These are phyloP conservation scores for Dryas drummondii DNA, from an alignment of 306 rosid species.

Conservation along the genomic window DNA sequence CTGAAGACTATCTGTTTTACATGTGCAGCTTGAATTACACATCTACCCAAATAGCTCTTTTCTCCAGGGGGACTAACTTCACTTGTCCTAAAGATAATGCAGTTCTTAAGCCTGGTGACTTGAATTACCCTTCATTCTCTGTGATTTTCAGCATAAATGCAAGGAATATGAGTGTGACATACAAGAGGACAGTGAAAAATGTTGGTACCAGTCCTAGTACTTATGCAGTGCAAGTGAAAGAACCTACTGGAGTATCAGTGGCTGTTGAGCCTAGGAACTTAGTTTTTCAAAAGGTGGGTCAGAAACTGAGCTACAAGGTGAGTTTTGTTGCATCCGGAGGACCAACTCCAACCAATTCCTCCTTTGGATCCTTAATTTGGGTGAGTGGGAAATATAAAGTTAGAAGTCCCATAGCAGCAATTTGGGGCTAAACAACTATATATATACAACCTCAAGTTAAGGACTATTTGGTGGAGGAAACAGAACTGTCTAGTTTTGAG, in stretches of 20 bases:
- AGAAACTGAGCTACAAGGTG: conserved; percentile 53
- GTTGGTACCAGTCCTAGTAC: conserved; percentile 45
- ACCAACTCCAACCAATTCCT: conserved; percentile 22
- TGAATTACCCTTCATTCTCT: conserved; percentile 75
- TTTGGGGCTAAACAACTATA: conserved; percentile 1
- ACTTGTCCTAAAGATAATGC: conserved; percentile 31
- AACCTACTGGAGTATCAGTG: conserved; percentile 47
- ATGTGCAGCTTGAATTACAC: conserved; percentile 58
- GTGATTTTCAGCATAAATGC: conserved; percentile 33
- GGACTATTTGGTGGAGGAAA: conserved; percentile 1
- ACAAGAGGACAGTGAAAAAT: conserved; percentile 59
- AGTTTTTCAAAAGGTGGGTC: conserved; percentile 43
- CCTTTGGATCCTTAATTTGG: conserved; percentile 65
- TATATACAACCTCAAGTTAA: not conserved
- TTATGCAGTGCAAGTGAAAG: conserved; percentile 49
- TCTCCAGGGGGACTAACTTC: conserved; percentile 34
- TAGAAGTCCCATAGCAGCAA: conserved; percentile 68
- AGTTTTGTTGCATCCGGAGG: conserved; percentile 38
- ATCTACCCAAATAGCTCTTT: conserved; percentile 49
- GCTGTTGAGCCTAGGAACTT: conserved; percentile 46
- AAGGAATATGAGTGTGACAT: conserved; percentile 33
- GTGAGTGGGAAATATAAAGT: conserved; percentile 41
- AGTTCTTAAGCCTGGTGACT: conserved; percentile 40
- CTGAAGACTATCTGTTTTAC: conserved; percentile 48
- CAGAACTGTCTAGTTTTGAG: not conserved